These are phyloP conservation scores for Parachaetomium inaequale DNA, from an alignment of 495 filamentous ascomycete genomes.

Conservation along the genomic window DNA sequence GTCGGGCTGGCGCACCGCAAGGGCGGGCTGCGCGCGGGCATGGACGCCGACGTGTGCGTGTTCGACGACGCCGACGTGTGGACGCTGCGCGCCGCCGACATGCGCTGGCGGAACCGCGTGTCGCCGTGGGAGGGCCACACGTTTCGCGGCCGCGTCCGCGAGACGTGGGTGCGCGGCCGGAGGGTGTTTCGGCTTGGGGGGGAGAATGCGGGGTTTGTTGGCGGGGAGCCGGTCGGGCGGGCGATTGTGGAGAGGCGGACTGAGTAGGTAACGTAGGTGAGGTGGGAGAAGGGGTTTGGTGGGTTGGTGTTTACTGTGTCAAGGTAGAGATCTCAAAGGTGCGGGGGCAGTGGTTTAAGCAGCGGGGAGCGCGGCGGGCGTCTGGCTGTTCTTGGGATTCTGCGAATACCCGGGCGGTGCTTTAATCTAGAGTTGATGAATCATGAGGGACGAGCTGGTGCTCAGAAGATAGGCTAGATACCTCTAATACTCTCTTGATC, in stretches of 20 bases:
- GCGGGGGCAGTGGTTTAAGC: not conserved
- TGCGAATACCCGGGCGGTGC: constrained; percentile 6
- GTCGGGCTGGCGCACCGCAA: constrained; percentile 82
- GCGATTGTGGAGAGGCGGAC: constrained; percentile 45
- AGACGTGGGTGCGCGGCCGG: constrained; percentile 84
- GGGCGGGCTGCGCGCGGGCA: constrained; percentile 76
- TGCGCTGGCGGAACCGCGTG: constrained; percentile 96
- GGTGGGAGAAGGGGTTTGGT: not conserved
- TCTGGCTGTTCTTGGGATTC: not conserved
- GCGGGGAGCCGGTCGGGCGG: constrained; percentile 37
- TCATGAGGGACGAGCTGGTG: not conserved
- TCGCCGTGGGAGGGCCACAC: constrained; percentile 84
- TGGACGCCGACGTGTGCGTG: constrained; percentile 88
- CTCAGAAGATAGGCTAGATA: not conserved
- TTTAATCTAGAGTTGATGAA: not conserved
- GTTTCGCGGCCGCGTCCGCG: constrained; percentile 74
- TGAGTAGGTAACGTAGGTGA: constrained; percentile 11
- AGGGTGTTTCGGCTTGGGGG: constrained; percentile 62
- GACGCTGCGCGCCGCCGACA: constrained; percentile 58
- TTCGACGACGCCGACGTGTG: constrained; percentile 84
- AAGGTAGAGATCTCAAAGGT: too few species aligned
- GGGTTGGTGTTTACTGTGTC: not conserved
- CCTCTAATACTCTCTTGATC: not conserved
- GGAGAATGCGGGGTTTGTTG: constrained; percentile 39
- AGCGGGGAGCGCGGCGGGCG: not conserved